phyloP scores from a whole-genome alignment of 2,329 filamentous ascomycete species.

The Myriosclerotinia duriaeana region DNA sequence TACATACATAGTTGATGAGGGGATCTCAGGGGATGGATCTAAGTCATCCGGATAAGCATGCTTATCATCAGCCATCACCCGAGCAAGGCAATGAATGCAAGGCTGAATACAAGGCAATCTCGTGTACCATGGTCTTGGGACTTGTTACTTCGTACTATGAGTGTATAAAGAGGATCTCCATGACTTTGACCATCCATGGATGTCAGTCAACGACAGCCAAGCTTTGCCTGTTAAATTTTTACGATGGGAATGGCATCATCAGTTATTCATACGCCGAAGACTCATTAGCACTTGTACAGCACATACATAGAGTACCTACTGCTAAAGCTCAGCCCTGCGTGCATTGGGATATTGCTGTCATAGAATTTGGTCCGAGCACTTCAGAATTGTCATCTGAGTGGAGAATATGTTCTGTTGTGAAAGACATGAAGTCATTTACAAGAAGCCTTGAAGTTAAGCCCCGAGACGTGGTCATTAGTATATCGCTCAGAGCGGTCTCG shows the following conservation, averaged over 20 bases:
- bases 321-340: neutral
- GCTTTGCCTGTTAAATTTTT: neutral
- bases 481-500: neutral
- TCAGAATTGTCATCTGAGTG: neutral
- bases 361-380: neutral
- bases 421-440: neutral
- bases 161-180: neutral
- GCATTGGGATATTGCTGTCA: neutral
- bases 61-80: constrained; percentile 6
- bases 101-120: constrained; percentile 10
- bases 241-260: constrained; percentile 2
- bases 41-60: neutral
- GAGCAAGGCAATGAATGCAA: constrained; percentile 10
- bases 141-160: no score
- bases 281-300: constrained; percentile 2
- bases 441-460: constrained; percentile 3
- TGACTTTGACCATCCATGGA: constrained; percentile 7
- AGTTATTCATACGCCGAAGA: neutral
- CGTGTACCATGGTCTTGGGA: constrained; percentile 7
- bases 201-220: neutral
- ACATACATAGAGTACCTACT: neutral
- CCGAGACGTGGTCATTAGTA: neutral
- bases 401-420: neutral
- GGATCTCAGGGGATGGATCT: neutral
- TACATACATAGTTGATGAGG: neutral